A percentile compares a stretch with the other conserved stretches of the same genome.
Evolutionary conservation across 2,329 filamentous ascomycete species (phyloP).

Genomic region (Apiospora kogelbergensis): DNA sequence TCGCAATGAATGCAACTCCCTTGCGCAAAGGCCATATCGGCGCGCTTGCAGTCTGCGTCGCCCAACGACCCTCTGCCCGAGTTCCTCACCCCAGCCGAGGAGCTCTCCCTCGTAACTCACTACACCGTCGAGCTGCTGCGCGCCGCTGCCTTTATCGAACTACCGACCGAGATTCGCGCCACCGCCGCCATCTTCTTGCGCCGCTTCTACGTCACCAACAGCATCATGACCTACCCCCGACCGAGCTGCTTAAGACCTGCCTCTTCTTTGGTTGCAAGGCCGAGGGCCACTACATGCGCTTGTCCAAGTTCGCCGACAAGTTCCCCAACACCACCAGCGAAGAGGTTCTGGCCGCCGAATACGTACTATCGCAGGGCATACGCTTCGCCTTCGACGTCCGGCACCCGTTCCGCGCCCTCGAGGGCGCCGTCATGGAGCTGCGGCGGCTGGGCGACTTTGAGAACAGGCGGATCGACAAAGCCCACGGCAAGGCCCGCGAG

Average conservation of each 20-base stretch:
- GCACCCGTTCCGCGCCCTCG: slow-evolving; percentile 85
- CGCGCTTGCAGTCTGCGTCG: slow-evolving; percentile 53
- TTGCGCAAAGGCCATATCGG: slow-evolving; percentile 65
- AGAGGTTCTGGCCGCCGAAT: slow-evolving; percentile 87
- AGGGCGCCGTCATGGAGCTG: slow-evolving; percentile 84
- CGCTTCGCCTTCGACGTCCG: slow-evolving; percentile 92
- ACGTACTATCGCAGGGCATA: slow-evolving; percentile 86
- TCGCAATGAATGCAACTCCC: slow-evolving; percentile 75
- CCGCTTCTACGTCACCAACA: slow-evolving; percentile 94
- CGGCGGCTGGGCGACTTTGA: slow-evolving; percentile 65
- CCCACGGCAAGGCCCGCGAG: slow-evolving; percentile 71
- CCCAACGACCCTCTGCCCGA: slow-evolving; percentile 60
- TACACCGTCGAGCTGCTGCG: slow-evolving; percentile 64
- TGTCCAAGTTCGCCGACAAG: slow-evolving; percentile 64
- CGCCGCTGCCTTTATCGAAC: slow-evolving; percentile 53
- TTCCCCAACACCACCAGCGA: slow-evolving; percentile 73
- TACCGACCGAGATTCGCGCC: slow-evolving; percentile 55
- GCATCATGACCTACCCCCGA: slow-evolving; percentile 95
- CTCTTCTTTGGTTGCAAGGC: slow-evolving; percentile 94
- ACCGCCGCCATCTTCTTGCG: slow-evolving; percentile 89
- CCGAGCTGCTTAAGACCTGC: slow-evolving; percentile 83
- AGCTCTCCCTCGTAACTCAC: slow-evolving; percentile 76
- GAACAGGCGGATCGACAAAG: slow-evolving; percentile 51
- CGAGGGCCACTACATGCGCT: slow-evolving; percentile 75
- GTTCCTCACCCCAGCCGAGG: slow-evolving; percentile 81